Conservation (phyloP, 2,329 filamentous ascomycete genomes). For the Ceratocystis eucalypticola region DNA sequence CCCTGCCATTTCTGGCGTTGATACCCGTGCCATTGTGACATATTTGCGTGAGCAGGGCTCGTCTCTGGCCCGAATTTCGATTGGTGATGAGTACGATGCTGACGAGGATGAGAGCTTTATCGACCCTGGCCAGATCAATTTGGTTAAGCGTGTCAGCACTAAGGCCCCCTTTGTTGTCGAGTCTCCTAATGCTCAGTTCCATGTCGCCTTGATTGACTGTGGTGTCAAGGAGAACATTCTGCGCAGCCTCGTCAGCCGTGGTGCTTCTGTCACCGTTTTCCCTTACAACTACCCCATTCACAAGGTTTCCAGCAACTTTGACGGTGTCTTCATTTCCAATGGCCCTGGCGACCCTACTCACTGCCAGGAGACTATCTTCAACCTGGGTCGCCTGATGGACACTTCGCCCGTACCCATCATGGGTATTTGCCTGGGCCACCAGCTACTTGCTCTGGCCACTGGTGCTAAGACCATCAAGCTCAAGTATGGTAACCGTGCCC, state of each 20-base stretch:
- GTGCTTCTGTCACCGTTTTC: conserved; percentile 85
- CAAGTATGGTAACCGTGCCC: conserved; percentile 97
- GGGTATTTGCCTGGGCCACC: conserved; percentile 95
- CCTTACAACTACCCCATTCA: conserved; percentile 96
- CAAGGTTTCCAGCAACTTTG: conserved; percentile 95
- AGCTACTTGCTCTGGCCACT: conserved; percentile 79
- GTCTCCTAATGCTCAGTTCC: conserved; percentile 67
- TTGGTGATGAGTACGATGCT: conserved; percentile 95
- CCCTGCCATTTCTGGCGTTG: conserved; percentile 89
- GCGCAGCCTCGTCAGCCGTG: conserved; percentile 80
- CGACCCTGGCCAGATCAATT: conserved; percentile 91
- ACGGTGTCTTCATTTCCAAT: conserved; percentile 98
- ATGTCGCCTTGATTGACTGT: conserved; percentile 91
- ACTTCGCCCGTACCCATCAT: conserved; percentile 83
- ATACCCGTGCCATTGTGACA: conserved; percentile 93
- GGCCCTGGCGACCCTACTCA: conserved; percentile 96
- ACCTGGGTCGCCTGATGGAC: conserved; percentile 81
- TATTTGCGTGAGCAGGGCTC: conserved; percentile 92
- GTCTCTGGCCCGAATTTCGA: conserved; percentile 82
- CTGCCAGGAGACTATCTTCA: conserved; percentile 87
- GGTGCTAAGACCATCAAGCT: conserved; percentile 90
- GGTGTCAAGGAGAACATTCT: conserved; percentile 99
- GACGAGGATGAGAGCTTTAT: conserved; percentile 94
- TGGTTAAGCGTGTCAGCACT: conserved; percentile 91
- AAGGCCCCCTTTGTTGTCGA: conserved; percentile 95